phyloP scores from a whole-genome alignment of 2,329 filamentous ascomycete genomes.

The Myriosclerotinia curreyana region DNA sequence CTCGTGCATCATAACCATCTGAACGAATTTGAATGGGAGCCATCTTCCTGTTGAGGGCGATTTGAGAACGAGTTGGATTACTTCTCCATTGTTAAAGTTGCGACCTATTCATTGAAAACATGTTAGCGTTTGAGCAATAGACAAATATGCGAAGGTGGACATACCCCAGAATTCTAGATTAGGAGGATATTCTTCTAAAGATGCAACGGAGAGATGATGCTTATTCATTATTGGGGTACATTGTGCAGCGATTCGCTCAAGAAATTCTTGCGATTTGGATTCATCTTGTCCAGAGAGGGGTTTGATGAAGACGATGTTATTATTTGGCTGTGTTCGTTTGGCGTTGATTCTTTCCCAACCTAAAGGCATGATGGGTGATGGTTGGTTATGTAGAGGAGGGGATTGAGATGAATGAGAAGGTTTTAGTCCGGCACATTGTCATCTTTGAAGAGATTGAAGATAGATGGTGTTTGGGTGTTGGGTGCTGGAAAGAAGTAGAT shows the following conservation, averaged over 20 bases:
- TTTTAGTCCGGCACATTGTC: not conserved
- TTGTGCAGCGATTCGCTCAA: constrained; percentile 77
- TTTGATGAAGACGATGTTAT: constrained; percentile 81
- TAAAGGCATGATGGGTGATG: constrained; percentile 67
- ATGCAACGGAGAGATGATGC: constrained; percentile 61
- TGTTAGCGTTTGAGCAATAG: not conserved
- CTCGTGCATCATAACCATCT: constrained; percentile 92
- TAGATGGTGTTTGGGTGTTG: no score
- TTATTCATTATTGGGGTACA: constrained; percentile 70
- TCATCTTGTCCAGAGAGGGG: constrained; percentile 65
- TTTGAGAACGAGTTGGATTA: constrained; percentile 79
- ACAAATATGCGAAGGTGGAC: not conserved
- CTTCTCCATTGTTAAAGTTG: constrained; percentile 87
- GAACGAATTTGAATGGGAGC: constrained; percentile 79
- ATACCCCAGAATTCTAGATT: constrained; percentile 69
- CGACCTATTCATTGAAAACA: constrained; percentile 54
- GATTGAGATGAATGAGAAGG: no score
- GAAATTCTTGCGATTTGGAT: constrained; percentile 62
- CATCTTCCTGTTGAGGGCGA: constrained; percentile 62
- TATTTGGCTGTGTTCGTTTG: constrained; percentile 70
- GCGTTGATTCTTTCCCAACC: constrained; percentile 78
- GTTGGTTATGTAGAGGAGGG: not conserved
- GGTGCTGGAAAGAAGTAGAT: no score
- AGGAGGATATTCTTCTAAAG: constrained; percentile 76
- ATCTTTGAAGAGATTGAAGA: not conserved